Evolutionary conservation across 202 grass and related monocot species (phyloP).

Genomic region (Dendrocalamus latiflorus): DNA sequence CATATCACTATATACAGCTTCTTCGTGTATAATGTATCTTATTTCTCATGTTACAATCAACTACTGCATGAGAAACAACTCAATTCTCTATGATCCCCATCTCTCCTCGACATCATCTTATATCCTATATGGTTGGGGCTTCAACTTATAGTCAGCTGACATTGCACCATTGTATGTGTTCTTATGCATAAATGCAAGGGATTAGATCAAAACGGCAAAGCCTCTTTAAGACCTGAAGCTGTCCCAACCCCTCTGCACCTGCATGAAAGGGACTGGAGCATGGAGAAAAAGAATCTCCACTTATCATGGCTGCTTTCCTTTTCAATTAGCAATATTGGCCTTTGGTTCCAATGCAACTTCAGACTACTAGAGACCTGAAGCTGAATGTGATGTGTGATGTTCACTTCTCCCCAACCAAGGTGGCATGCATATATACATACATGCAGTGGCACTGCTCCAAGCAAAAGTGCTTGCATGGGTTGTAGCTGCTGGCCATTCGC

Average conservation of each 20-base stretch:
- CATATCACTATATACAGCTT: too few relatives aligned
- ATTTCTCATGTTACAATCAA: too few relatives aligned
- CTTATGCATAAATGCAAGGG: too few relatives aligned
- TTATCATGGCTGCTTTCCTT: constrained; percentile 26
- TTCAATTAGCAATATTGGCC: background rate
- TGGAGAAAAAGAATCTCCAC: constrained; percentile 23
- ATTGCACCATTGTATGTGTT: too few relatives aligned
- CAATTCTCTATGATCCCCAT: too few relatives aligned
- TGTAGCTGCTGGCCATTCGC: constrained; percentile 58
- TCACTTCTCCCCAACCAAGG: background rate
- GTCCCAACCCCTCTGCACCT: constrained; percentile 26
- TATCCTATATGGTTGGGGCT: too few relatives aligned
- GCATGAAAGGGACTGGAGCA: constrained; percentile 52
- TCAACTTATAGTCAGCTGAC: too few relatives aligned
- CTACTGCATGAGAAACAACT: too few relatives aligned
- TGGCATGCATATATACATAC: background rate
- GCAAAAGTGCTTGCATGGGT: constrained; percentile 61
- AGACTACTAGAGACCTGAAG: background rate
- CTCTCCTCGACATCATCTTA: too few relatives aligned
- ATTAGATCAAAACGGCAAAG: too few relatives aligned
- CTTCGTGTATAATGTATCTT: too few relatives aligned
- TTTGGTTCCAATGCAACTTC: background rate
- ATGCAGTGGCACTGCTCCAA: constrained; percentile 30
- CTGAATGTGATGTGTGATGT: constrained; percentile 27
- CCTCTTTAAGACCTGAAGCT: constrained; percentile 35